Conservation (phyloP, 2,329 filamentous ascomycete genomes). For the Aspergillus sp. region DNA sequence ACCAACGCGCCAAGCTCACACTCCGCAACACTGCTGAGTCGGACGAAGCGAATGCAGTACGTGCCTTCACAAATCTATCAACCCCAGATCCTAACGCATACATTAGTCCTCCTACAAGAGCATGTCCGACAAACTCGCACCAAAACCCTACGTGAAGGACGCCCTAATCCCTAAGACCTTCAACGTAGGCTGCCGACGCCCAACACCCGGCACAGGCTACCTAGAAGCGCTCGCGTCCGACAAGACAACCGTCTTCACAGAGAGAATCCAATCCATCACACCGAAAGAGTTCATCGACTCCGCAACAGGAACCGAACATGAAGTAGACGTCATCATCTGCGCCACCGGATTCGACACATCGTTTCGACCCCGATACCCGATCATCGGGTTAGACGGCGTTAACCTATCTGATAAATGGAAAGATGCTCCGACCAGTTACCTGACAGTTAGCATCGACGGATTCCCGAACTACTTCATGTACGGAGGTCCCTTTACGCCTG, state of each 20-base stretch:
- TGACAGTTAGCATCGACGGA: conserved; percentile 33
- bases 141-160: conserved; percentile 35
- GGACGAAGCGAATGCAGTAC: conserved; percentile 12
- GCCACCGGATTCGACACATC: conserved; percentile 41
- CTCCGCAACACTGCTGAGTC: conserved; percentile 13
- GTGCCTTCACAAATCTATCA: neutral
- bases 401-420: conserved; percentile 30
- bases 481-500: conserved; percentile 12
- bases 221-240: conserved; percentile 62
- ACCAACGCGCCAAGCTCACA: conserved; percentile 6
- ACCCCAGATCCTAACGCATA: neutral
- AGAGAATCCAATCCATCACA: conserved; percentile 50
- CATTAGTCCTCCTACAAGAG: conserved; percentile 4
- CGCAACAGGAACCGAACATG: conserved; percentile 33
- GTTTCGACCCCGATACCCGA: conserved; percentile 35
- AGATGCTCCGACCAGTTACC: conserved; percentile 35
- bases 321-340: conserved; percentile 38
- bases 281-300: conserved; percentile 32
- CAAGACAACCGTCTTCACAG: conserved; percentile 62
- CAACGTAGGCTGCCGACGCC: conserved; percentile 44
- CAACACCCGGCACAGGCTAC: conserved; percentile 50
- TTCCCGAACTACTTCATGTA: conserved; percentile 37
- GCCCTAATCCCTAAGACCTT: conserved; percentile 43
- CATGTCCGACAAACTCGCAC: conserved; percentile 16
- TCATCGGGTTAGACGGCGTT: conserved; percentile 31